Evolutionary conservation across 2,329 filamentous ascomycete genomes (phyloP).

Genomic region (Ceratocystis diversiconidia): DNA sequence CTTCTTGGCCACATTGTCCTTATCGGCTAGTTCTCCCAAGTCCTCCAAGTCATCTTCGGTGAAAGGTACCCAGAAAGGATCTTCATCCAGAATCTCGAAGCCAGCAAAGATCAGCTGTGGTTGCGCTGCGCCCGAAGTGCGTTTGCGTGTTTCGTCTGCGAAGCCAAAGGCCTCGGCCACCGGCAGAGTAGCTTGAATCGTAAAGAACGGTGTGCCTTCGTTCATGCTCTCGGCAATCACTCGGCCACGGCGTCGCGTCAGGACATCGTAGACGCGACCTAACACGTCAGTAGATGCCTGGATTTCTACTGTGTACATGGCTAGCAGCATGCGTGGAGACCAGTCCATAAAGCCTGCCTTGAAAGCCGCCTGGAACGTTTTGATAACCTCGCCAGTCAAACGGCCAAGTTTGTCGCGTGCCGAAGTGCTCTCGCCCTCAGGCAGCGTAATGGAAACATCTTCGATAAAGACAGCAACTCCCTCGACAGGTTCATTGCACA

Average conservation of each 20-base stretch:
- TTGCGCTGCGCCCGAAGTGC: slow-evolving; percentile 76
- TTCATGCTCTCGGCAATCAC: slow-evolving; percentile 87
- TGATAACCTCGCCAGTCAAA: slow-evolving; percentile 85
- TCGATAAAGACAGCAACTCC: slow-evolving; percentile 86
- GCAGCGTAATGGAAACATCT: slow-evolving; percentile 49
- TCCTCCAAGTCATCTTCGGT: slow-evolving; percentile 96
- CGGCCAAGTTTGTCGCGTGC: slow-evolving; percentile 41
- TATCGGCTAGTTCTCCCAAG: slow-evolving; percentile 81
- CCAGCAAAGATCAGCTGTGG: slow-evolving; percentile 89
- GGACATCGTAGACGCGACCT: slow-evolving; percentile 88
- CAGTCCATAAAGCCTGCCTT: slow-evolving; percentile 82
- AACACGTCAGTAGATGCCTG: slow-evolving; percentile 93
- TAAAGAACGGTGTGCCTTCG: slow-evolving; percentile 92
- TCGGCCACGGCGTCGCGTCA: slow-evolving; percentile 80
- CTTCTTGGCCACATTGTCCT: slow-evolving; percentile 87
- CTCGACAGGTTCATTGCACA: slow-evolving; percentile 87
- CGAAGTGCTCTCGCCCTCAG: slow-evolving; percentile 40
- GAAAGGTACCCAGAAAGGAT: slow-evolving; percentile 94
- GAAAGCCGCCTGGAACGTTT: slow-evolving; percentile 72
- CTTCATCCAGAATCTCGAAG: slow-evolving; percentile 84
- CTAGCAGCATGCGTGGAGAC: slow-evolving; percentile 85
- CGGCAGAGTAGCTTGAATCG: slow-evolving; percentile 72
- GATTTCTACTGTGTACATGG: slow-evolving; percentile 97
- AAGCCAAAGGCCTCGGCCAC: slow-evolving; percentile 95
- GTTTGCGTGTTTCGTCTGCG: slow-evolving; percentile 88